Evolutionary conservation across 2,329 filamentous ascomycete genomes (phyloP), one percentile per base, ranked within the genome.

Genomic region (Dactylellina drechsleri): DNA sequence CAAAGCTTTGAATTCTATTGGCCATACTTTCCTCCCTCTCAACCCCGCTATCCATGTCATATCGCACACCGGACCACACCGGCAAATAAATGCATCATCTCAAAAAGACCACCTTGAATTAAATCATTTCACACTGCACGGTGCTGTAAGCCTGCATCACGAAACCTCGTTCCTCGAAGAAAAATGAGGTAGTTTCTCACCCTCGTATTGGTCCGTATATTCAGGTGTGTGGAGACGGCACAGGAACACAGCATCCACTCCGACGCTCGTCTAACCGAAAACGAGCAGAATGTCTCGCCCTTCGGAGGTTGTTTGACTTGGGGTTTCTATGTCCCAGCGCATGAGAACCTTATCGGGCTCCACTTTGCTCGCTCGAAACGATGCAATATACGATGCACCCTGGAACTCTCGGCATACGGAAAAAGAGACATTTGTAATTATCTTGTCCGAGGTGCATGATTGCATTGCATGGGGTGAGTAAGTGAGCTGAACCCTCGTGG

Each of bases 381-480:
- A 36, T 10, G 31, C 23, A 23, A 23, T 36, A 36, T 36, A 36
- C 31, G 31, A 36, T 36, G 31, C 10, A 36, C 31, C 31, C 10
- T 10, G 31, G 31, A 36, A 10, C 10, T 36, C 10, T 23, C 23
- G 23, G 23, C 23, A 23, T 23, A 23, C 23, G 23, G 31, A 10
- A 36, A 36, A 36, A 36, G 31, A 36, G 16, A 28, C 49, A 71
- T 71, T 71, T 71, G 66, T 64, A 62, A 71, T 71, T 71, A 64
- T 70, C 43, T 23, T 41, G 45, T 47, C 13, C 13, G 49, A 40
- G 8, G 47, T 31, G 54, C 62, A 20, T 28, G 50, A 5, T 5
- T 16, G 23, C 43, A n/a, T 65, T 85, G 78, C 41, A 78, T 79
- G 45, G 10, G 77, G 53, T 52, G 49, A 10, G n/a, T 20, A 4